Evolutionary conservation across 768 basidiomycete genomes (phyloP), one percentile per base, ranked within the genome.

Genomic region (Rossbeevera mucosa): DNA sequence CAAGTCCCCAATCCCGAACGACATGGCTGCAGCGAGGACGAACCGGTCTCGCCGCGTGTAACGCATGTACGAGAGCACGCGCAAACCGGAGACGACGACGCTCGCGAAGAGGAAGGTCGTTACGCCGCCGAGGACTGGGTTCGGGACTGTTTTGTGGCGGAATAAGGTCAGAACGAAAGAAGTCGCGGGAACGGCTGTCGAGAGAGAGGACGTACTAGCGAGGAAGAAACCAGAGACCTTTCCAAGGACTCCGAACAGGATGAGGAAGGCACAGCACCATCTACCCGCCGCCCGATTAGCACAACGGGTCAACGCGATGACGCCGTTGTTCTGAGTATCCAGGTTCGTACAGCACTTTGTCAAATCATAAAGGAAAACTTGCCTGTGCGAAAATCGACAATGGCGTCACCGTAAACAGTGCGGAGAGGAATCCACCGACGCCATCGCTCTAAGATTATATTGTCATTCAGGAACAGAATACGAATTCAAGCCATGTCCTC

Each of bases 91-190:
- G 7, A 80, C 78, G 14, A 79, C 76, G 25, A 92, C 89, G 36
- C 76, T 83, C 0, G 87, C 85, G 62, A 93, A 92, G 9, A 92
- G 75, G 76, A 92, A 92, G 3, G 90, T 91, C 11, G 89, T 94
- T 3, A 92, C 88, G 3, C 90, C 89, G 2, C 90, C 91, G 0
- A 91, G 77, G 7, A 91, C 89, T 0, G 90, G 74, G 61, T 86
- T 84, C 1, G 91, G 91, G 53, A 94, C 78, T 80, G 53, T 9
- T 41, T 13, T 2, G 12, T 11, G 8, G 33, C n/a, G n/a, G n/a
- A n/a, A n/a, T 36, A n/a, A 36, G 33, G 8, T 61, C 5, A 51
- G 44, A 44, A 40, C 7, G 21, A 8, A 1, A 8, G 40, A 7
- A 8, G 40, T 7, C 30, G 24, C 12, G 31, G 13, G 8, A 6